These are phyloP conservation scores for Bocquillonia castaneifolia DNA, from an alignment of 441 rosid species.

Conservation along the genomic window DNA sequence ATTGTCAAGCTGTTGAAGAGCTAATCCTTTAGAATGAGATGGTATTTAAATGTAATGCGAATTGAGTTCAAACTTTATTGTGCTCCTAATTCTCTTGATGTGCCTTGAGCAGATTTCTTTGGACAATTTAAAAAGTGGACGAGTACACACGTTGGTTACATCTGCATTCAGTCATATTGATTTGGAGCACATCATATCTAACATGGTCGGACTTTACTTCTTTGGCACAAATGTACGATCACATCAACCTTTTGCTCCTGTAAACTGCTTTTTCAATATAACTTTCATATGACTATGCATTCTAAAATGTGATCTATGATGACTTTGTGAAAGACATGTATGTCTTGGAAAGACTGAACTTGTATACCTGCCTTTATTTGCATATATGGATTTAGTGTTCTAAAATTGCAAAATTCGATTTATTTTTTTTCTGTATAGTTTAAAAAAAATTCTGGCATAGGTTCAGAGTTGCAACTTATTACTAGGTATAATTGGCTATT, in stretches of 20 bases:
- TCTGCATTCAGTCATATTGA: slow-evolving; percentile 86
- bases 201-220: slow-evolving; percentile 95
- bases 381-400: background rate
- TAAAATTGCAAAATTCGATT: background rate
- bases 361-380: background rate
- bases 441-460: background rate
- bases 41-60: background rate
- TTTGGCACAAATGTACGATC: slow-evolving; percentile 70
- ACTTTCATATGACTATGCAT: background rate
- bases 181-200: slow-evolving; percentile 53
- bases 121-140: slow-evolving; percentile 65
- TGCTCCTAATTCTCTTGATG: slow-evolving; percentile 21
- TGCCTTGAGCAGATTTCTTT: slow-evolving; percentile 62
- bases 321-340: background rate
- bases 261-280: background rate
- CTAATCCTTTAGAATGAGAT: background rate
- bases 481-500: background rate
- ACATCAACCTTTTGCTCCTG: slow-evolving; percentile 9
- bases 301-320: background rate
- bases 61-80: background rate
- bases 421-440: background rate
- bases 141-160: slow-evolving; percentile 65
- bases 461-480: background rate
- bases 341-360: background rate
- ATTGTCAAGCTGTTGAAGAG: slow-evolving; percentile 3